Percentiles rank a stretch among this genome's conserved stretches.
phyloP scores from a whole-genome alignment of 805 yeast genomes.

The Suhomyces pyralidae region DNA sequence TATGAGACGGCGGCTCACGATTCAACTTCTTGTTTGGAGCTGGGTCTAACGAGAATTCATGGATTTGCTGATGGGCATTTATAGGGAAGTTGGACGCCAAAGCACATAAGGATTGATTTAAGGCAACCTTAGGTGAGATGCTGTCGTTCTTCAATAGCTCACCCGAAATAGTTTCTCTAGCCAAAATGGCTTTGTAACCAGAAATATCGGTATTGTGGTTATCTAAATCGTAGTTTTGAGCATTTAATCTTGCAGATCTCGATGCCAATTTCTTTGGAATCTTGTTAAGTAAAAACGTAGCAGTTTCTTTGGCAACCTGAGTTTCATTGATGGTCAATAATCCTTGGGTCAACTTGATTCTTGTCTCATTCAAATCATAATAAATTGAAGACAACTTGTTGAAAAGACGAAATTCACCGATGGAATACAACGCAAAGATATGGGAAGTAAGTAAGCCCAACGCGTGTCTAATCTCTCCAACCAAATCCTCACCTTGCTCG shows the following conservation, averaged over 20 bases:
- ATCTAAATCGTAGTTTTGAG: constrained; percentile 39
- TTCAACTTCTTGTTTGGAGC: constrained; percentile 45
- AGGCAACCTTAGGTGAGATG: constrained; percentile 58
- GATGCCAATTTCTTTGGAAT: constrained; percentile 58
- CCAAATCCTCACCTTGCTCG: constrained; percentile 39
- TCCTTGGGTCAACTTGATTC: constrained; percentile 50
- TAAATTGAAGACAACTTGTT: constrained; percentile 53
- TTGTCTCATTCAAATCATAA: constrained; percentile 54
- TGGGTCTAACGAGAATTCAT: constrained; percentile 41
- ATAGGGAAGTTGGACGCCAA: constrained; percentile 70
- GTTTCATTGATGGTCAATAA: constrained; percentile 56
- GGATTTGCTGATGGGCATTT: constrained; percentile 28
- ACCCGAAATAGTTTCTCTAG: constrained; percentile 62
- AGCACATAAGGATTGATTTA: constrained; percentile 67
- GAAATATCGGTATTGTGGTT: constrained; percentile 47
- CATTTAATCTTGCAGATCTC: constrained; percentile 37
- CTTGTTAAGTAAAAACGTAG: constrained; percentile 52
- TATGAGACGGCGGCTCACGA: constrained; percentile 57
- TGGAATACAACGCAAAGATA: constrained; percentile 66
- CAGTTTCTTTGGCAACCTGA: constrained; percentile 45
- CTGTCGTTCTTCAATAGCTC: constrained; percentile 47
- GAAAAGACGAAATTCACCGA: constrained; percentile 65
- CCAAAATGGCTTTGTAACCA: constrained; percentile 65
- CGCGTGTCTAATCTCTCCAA: constrained; percentile 57
- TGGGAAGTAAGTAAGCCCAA: constrained; percentile 59